Evolutionary conservation across 768 basidiomycete genomes (phyloP).

Genomic region (Mycena rebaudengoi): DNA sequence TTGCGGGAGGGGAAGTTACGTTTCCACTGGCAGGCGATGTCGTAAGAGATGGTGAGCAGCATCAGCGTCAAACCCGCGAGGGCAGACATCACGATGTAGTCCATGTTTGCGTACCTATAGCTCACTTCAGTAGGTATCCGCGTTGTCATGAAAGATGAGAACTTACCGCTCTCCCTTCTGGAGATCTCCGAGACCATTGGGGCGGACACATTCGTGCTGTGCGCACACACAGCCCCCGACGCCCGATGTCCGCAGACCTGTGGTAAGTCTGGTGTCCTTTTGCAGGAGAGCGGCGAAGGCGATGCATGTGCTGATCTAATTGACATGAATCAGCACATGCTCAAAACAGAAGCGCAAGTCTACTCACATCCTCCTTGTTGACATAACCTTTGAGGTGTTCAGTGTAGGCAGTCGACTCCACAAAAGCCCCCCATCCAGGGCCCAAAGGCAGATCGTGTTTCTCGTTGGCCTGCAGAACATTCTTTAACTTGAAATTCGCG

Average conservation of each 20-base stretch:
- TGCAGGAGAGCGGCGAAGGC: conserved; percentile 28
- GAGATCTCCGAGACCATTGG: conserved; percentile 31
- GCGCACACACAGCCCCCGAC: conserved; percentile 25
- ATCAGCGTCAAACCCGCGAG: conserved; percentile 1
- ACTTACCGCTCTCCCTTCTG: conserved; percentile 35
- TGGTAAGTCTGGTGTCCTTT: conserved; percentile 23
- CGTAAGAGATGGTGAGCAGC: conserved; percentile 22
- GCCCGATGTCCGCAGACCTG: conserved; percentile 18
- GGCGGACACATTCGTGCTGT: conserved; percentile 25
- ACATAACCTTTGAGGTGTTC: conserved; percentile 13
- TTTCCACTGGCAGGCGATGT: conserved; percentile 36
- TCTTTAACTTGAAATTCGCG: conserved; percentile 36
- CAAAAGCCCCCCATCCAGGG: conserved; percentile 15
- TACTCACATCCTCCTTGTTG: conserved; percentile 8
- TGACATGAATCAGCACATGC: neutral
- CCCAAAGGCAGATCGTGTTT: conserved; percentile 19
- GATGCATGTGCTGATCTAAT: conserved; percentile 28
- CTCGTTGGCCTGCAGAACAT: conserved; percentile 3
- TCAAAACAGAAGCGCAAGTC: neutral
- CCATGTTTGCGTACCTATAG: conserved; percentile 31
- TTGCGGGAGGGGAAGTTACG: conserved; percentile 6
- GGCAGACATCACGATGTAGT: conserved; percentile 30
- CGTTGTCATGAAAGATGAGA: accelerated
- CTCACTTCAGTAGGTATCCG: neutral
- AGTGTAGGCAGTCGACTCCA: neutral